These are phyloP conservation scores for Salisapilia sapeloensis DNA, from an alignment of 352 stramenopile species.

Conservation along the genomic window DNA sequence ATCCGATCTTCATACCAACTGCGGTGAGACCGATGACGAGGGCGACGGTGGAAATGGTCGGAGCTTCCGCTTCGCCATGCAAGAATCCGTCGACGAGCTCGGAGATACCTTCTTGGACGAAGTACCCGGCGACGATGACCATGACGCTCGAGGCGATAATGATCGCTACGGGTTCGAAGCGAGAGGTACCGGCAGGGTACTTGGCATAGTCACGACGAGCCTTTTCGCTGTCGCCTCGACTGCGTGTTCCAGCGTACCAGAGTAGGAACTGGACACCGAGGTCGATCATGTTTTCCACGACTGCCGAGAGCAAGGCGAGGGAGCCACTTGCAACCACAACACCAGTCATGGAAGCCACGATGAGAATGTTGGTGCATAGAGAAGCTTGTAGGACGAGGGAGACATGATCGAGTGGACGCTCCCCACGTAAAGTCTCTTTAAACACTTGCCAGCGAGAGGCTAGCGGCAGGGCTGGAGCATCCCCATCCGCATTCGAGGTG, in stretches of 20 bases:
- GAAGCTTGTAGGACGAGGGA: slow-evolving; percentile 32
- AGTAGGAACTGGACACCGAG: slow-evolving; percentile 84
- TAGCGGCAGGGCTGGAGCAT: slow-evolving; percentile 1
- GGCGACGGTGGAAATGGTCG: too few species aligned
- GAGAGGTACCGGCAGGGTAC: slow-evolving; percentile 84
- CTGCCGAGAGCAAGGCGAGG: slow-evolving; percentile 79
- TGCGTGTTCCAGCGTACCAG: slow-evolving; percentile 77
- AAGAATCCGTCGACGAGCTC: slow-evolving; percentile 31
- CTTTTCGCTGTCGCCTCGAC: too few species aligned
- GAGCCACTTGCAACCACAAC: slow-evolving; percentile 64
- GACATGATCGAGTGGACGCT: slow-evolving; percentile 31
- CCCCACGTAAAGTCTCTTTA: slow-evolving; percentile 12
- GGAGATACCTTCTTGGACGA: slow-evolving; percentile 21
- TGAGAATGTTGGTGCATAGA: slow-evolving; percentile 37
- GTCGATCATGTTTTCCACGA: slow-evolving; percentile 87
- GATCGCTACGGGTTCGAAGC: slow-evolving; percentile 86
- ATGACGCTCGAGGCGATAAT: slow-evolving; percentile 86
- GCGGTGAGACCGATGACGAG: slow-evolving; percentile 39
- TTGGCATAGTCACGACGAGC: slow-evolving; percentile 72
- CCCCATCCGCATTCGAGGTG: too few species aligned
- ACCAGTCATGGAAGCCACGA: slow-evolving; percentile 50
- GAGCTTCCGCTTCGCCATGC: slow-evolving; percentile 39
- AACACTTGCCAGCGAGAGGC: background rate
- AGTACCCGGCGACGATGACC: slow-evolving; percentile 78
- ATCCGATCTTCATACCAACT: slow-evolving; percentile 46